These are phyloP conservation scores for Salix suchowensis DNA, from an alignment of 345 rosid species.

Conservation along the genomic window DNA sequence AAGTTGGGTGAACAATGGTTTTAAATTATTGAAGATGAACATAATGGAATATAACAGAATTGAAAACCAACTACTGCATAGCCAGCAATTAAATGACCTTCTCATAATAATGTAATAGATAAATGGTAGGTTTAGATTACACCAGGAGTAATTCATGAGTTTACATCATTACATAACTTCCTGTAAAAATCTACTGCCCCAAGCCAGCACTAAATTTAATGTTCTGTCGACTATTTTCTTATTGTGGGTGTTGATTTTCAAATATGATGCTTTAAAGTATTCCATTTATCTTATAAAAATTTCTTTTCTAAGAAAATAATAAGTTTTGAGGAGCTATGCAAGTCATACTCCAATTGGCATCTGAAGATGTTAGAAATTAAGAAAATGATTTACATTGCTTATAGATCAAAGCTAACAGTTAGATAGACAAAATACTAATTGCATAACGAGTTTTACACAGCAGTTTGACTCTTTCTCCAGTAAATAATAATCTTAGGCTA, in stretches of 20 bases:
- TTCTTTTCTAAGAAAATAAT: not conserved
- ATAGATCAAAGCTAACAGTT: not conserved
- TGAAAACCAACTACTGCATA: not conserved
- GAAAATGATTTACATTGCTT: not conserved
- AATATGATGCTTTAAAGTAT: not conserved
- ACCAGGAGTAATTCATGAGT: too few relatives aligned
- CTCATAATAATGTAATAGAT: not conserved
- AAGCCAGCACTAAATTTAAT: not conserved
- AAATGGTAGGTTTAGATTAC: not conserved
- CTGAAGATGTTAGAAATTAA: not conserved
- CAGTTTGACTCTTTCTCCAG: not conserved
- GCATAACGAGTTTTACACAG: not conserved
- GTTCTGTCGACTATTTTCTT: not conserved
- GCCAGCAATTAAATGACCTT: not conserved
- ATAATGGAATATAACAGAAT: not conserved
- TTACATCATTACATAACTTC: not conserved
- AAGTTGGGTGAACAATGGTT: not conserved
- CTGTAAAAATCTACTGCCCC: not conserved
- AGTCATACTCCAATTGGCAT: not conserved
- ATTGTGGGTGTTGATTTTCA: too few relatives aligned
- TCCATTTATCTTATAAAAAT: not conserved
- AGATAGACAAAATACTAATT: not conserved
- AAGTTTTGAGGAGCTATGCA: not conserved
- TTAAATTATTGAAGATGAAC: conserved; percentile 1
- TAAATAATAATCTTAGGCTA: not conserved